A percentile compares a stretch with the other conserved stretches of the same genome.
Conservation (phyloP, 768 basidiomycete genomes). For the Neoboletus magnificus region DNA sequence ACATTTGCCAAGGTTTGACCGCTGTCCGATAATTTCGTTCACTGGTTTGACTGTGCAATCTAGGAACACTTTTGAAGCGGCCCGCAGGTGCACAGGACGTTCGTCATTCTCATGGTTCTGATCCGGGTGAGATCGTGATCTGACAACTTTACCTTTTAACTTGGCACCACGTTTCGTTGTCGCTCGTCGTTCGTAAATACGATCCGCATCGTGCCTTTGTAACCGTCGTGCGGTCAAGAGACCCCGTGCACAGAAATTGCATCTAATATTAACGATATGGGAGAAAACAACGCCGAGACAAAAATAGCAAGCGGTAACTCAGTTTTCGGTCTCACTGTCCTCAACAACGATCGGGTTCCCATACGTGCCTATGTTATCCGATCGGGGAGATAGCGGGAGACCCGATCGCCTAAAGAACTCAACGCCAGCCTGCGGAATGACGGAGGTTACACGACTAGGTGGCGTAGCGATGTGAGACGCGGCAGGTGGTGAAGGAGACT, state of each 20-base stretch:
- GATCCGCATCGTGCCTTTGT: neutral
- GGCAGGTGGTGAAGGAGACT: neutral
- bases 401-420: constrained; percentile 2
- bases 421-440: neutral
- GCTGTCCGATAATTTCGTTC: constrained; percentile 4
- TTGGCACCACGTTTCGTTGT: neutral
- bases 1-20: constrained; percentile 74
- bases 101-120: neutral
- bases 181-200: neutral
- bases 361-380: constrained; percentile 11
- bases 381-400: constrained; percentile 1
- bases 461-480: neutral
- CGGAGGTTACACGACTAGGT: neutral
- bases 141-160: neutral
- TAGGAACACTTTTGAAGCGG: constrained; percentile 19
- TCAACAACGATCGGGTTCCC: constrained; percentile 25
- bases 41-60: neutral
- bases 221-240: neutral
- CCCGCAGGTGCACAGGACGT: neutral
- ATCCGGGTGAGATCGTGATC: neutral
- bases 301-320: neutral
- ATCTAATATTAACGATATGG: neutral
- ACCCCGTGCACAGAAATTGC: neutral
- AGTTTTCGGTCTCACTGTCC: constrained; percentile 19
- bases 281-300: neutral